A percentile compares a stretch with the other conserved stretches of the same genome.
Evolutionary conservation across 2,329 filamentous ascomycete species (phyloP).

Genomic region (Orbilia javanica): DNA sequence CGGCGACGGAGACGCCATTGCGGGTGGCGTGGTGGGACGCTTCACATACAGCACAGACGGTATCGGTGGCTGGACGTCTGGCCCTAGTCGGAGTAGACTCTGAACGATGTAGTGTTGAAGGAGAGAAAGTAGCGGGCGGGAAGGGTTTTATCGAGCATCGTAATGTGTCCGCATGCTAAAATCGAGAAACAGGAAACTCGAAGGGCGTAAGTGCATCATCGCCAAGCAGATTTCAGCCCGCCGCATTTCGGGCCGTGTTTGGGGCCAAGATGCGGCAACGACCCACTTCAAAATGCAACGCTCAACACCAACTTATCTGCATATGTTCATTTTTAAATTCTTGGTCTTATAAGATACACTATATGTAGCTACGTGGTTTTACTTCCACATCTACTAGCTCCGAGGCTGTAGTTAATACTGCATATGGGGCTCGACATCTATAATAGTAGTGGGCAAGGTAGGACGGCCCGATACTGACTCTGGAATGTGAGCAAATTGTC

Average conservation of each 20-base stretch:
- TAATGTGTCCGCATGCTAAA: constrained; percentile 41
- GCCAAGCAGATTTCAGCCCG: constrained; percentile 32
- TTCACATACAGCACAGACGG: constrained; percentile 38
- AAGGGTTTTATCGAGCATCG: constrained; percentile 38
- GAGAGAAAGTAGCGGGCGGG: constrained; percentile 7
- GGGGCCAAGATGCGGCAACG: not conserved
- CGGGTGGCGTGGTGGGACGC: constrained; percentile 38
- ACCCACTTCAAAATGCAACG: not conserved
- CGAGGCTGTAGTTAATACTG: too few relatives aligned
- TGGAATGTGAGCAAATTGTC: too few relatives aligned
- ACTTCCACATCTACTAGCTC: too few relatives aligned
- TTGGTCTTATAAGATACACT: too few relatives aligned
- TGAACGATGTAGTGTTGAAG: constrained; percentile 2
- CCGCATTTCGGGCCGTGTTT: not conserved
- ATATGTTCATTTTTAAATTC: too few relatives aligned
- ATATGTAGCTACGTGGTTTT: too few relatives aligned
- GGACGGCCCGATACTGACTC: too few relatives aligned
- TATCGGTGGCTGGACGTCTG: constrained; percentile 7
- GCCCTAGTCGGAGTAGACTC: not conserved
- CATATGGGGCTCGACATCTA: too few relatives aligned
- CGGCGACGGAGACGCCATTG: constrained; percentile 47
- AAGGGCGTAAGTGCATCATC: constrained; percentile 47
- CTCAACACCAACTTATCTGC: too few relatives aligned
- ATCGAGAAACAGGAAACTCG: constrained; percentile 49
- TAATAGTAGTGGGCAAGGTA: too few relatives aligned